A percentile compares a stretch with the other conserved stretches of the same genome.
Conservation (phyloP, 495 filamentous ascomycete species). For the Echria macrotheca region DNA sequence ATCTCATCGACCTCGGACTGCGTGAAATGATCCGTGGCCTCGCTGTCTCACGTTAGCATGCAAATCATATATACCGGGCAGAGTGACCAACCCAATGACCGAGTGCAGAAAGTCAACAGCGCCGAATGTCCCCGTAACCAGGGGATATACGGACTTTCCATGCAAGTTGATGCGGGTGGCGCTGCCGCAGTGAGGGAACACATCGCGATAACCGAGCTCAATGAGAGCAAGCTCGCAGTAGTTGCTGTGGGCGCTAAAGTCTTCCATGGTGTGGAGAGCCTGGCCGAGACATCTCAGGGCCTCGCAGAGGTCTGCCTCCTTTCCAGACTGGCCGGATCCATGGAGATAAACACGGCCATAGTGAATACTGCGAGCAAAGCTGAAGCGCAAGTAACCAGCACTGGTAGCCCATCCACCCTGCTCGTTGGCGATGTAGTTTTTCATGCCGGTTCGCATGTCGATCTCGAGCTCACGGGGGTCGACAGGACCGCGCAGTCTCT, state of each 20-base stretch:
- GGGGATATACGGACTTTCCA: constrained; percentile 72
- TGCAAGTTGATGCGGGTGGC: constrained; percentile 65
- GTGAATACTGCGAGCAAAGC: constrained; percentile 79
- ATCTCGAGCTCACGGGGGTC: constrained; percentile 71
- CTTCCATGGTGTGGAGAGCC: constrained; percentile 87
- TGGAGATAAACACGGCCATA: constrained; percentile 80
- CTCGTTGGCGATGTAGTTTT: constrained; percentile 98
- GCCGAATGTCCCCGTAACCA: constrained; percentile 83
- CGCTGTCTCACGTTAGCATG: constrained; percentile 37
- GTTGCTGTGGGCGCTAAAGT: constrained; percentile 94
- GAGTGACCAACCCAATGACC: constrained; percentile 71
- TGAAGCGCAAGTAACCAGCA: constrained; percentile 81
- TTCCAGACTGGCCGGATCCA: constrained; percentile 58
- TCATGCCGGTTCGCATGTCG: constrained; percentile 86
- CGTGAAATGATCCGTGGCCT: constrained; percentile 92
- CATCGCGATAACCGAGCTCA: constrained; percentile 73
- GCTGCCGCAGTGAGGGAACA: constrained; percentile 83
- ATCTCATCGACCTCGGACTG: constrained; percentile 92
- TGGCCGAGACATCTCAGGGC: constrained; percentile 83
- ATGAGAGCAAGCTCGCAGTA: constrained; percentile 84
- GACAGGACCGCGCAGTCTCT: constrained; percentile 75
- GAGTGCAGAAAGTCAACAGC: constrained; percentile 95
- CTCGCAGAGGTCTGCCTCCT: constrained; percentile 83
- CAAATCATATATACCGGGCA: too few species aligned
- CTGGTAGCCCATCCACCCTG: constrained; percentile 79